phyloP scores from a whole-genome alignment of 495 filamentous ascomycete species.

The Penicilliopsis zonata region DNA sequence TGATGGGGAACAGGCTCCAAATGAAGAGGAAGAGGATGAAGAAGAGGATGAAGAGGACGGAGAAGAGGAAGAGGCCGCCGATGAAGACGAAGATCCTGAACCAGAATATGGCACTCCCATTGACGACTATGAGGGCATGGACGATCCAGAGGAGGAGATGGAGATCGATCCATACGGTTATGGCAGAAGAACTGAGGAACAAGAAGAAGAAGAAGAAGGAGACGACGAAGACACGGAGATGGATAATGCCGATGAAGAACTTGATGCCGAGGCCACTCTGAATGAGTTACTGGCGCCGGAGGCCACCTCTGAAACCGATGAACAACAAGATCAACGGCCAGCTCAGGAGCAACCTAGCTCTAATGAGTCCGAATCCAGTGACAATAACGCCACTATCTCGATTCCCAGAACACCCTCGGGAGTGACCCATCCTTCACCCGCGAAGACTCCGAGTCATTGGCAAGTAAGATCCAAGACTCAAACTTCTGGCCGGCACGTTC shows the following conservation, averaged over 20 bases:
- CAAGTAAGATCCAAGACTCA: constrained; percentile 62
- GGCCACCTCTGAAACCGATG: constrained; percentile 45
- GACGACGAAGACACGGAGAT: constrained; percentile 42
- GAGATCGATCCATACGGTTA: constrained; percentile 21
- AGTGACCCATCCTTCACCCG: constrained; percentile 20
- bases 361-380: constrained; percentile 47
- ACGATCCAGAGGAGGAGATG: constrained; percentile 35
- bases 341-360: constrained; percentile 36
- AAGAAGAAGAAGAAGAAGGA: too few relatives aligned
- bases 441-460: constrained; percentile 65
- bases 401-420: constrained; percentile 29
- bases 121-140: constrained; percentile 17
- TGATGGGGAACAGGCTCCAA: constrained; percentile 33
- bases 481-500: constrained; percentile 38
- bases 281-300: constrained; percentile 55
- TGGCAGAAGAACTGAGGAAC: too few relatives aligned
- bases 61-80: constrained; percentile 17
- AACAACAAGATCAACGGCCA: constrained; percentile 24
- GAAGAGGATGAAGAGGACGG: constrained; percentile 36
- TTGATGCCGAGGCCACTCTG: constrained; percentile 58
- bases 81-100: constrained; percentile 18
- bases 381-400: constrained; percentile 11
- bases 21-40: constrained; percentile 30
- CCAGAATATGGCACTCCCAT: too few relatives aligned
- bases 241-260: constrained; percentile 45